Percentiles rank a stretch among this genome's conserved stretches.
Conservation (phyloP, 345 rosid genomes). For the Theobroma cacao region DNA sequence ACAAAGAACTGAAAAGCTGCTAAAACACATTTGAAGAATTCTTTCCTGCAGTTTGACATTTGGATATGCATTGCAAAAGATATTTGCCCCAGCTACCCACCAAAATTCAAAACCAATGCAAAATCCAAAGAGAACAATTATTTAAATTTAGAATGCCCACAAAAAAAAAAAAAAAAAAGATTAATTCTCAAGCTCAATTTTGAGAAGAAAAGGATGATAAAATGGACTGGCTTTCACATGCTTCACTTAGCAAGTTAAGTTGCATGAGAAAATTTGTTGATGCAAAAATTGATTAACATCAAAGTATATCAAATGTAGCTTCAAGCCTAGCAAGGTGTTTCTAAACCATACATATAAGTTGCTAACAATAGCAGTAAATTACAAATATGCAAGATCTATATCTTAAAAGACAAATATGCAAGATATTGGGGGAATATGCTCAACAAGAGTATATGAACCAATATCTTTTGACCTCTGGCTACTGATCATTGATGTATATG, state of each 20-base stretch:
- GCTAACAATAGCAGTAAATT: neutral
- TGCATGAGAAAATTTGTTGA: neutral
- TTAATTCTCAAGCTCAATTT: neutral
- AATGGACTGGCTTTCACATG: neutral
- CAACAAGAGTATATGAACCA: too few relatives aligned
- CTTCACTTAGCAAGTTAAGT: neutral
- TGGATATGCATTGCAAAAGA: neutral
- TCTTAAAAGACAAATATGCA: neutral
- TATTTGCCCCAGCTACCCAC: neutral
- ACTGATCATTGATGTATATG: too few relatives aligned
- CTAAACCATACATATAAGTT: neutral
- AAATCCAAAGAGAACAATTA: neutral
- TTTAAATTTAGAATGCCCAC: neutral
- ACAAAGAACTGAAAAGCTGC: constrained; percentile 3
- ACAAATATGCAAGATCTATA: neutral
- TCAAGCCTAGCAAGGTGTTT: neutral
- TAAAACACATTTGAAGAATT: neutral
- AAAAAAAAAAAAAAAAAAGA: too few relatives aligned
- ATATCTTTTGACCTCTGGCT: too few relatives aligned
- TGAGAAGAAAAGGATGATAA: neutral
- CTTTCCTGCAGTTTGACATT: neutral
- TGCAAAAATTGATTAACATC: neutral
- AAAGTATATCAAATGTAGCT: neutral
- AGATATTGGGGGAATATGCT: too few relatives aligned
- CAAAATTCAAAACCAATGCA: neutral